Base-by-base conservation (phyloP, 164 flowering plant genomes). In the Buxus sempervirens region DNA sequence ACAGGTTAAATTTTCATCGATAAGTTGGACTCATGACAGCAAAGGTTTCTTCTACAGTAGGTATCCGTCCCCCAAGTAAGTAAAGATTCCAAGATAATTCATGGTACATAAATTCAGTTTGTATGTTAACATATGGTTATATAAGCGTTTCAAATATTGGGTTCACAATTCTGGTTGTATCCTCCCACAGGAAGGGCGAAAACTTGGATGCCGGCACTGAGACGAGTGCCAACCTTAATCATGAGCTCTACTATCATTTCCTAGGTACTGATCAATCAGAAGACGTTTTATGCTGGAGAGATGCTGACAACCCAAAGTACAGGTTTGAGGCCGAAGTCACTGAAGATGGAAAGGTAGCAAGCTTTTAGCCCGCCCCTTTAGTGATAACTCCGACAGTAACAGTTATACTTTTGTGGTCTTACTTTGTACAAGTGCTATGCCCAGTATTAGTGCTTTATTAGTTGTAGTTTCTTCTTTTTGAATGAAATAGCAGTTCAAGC, bases 21-120 rank as follows among this genome's bases (percentile, higher is more conserved):
- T 93, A 60, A 80, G 81, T 66, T 96, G 99, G 98, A 93, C 99
- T 0, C 88, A 87, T 77, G 99, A 96, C 72, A 75, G 76, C 77
- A 96, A 88, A 81, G 99, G 99, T 0, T 96, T 96, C 74, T 96
- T 96, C 80, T 96, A 96, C 69, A 70, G 88, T 73, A 95, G 97
- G 25, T 96, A 83, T 71, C 97, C 99, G 19, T 81, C 92, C 69
- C 96, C 98, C 58, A 82, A 82, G 99, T 96, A 78, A 81, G 94
- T 82, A 12, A 24, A 16, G 48, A 7, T 28, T 54, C 14, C 56
- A 20, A 15, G 23, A n/a, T 60, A 49, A 1, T 51, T 49, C 24
- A 56, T 58, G 23, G 53, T 56, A 23, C 58, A 36, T 49, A 51
- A 54, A 19, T 38, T 26, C 14, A 32, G 16, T 54, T 24, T 9